Evolutionary conservation across 306 rosid species (phyloP), one percentile per base, ranked within the genome.

Genomic region (Vigna unguiculata): DNA sequence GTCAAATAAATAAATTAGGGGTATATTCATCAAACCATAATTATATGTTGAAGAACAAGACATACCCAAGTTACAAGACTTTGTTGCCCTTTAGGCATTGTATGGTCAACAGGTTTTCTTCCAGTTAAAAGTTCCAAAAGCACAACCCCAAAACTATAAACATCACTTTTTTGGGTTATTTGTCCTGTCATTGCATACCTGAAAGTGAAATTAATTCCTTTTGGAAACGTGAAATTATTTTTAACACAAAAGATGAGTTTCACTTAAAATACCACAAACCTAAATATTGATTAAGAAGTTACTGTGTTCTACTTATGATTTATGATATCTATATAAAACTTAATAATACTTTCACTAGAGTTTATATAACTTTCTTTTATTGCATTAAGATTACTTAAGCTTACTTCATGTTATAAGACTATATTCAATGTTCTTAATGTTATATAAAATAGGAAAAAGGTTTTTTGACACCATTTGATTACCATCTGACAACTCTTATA

Each of bases 181-280:
- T 93, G 98, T 8, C 98, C 98, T 2, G 98, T 93, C 97, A 93
- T 91, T 67, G 98, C 98, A 45, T 91, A 93, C 91, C 98, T 93
- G 78, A 57, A 80, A 46, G 72, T 13, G 52, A 72, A 77, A 60
- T 22, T 25, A 28, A 12, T 61, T 43, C 30, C 41, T 41, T 79
- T 69, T 69, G 52, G 13, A 55, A 51, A 69, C 69, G 45, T 75
- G 11, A 30, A 76, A 71, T 38, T 57, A 46, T 6, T 68, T 67
- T 61, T 6, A 9, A 13, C 14, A 34, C 28, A 22, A 59, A 30
- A 52, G 43, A 19, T 43, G 7, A 9, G 8, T 36, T 43, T 52
- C 49, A 17, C 59, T 24, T 14, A 2, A 17, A 21, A 74, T 74
- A 36, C 3, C 15, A 46, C 41, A 36, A 28, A 40, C 32, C 32